Evolutionary conservation across 2,329 filamentous ascomycete species (phyloP).

Genomic region (Aspergillus nomiae): DNA sequence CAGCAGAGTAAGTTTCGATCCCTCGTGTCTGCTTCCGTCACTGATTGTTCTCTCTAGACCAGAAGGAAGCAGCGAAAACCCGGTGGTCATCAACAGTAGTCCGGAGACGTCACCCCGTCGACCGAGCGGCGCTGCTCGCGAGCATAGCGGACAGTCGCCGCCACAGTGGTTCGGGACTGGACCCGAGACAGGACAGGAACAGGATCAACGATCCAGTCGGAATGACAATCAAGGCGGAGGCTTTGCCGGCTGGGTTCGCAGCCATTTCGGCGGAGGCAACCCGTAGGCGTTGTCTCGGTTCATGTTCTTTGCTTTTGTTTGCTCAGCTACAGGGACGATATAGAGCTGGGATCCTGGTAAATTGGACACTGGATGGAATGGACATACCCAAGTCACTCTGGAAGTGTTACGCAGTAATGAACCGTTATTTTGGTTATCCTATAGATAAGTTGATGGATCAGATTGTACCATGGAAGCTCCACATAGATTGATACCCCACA

Average conservation of each 20-base stretch:
- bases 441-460: background rate
- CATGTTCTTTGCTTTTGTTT: background rate
- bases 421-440: background rate
- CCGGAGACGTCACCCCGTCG: constrained; percentile 17
- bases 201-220: background rate
- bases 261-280: constrained; percentile 25
- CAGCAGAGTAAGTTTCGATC: constrained; percentile 25
- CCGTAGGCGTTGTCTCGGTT: background rate
- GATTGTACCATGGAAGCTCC: background rate
- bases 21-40: background rate
- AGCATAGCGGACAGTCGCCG: constrained; percentile 1
- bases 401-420: constrained; percentile 3
- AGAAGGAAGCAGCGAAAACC: constrained; percentile 20
- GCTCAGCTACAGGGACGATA: background rate
- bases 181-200: constrained; percentile 2
- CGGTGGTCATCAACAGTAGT: constrained; percentile 20
- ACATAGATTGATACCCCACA: background rate
- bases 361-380: background rate
- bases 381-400: background rate
- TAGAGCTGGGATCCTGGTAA: background rate
- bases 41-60: constrained; percentile 7
- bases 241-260: constrained; percentile 28
- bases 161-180: background rate
- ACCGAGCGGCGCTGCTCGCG: constrained; percentile 1
- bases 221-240: constrained; percentile 12